Base-by-base conservation (phyloP, 768 basidiomycete genomes). In the Termitomyces sp. region DNA sequence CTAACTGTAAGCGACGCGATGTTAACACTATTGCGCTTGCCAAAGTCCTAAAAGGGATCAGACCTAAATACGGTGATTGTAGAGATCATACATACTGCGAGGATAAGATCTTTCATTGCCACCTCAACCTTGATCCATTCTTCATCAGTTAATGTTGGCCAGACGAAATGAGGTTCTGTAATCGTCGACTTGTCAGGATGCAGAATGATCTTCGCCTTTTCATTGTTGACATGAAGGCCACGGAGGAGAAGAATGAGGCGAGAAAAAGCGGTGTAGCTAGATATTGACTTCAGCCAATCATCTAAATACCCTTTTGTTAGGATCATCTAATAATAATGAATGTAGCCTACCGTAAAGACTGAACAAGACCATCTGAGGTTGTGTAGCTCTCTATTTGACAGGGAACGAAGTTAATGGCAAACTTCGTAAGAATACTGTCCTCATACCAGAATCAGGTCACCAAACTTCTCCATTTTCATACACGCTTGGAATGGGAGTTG, bases 381-480 rank as follows among this genome's bases (percentile, higher is more conserved):
- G 96, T 14, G 91, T 98, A 30, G 96, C 94, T 57, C 94, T 90
- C 86, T 89, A 14, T 60, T 58, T 54, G 54, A 52, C 58, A 41
- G 40, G 53, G 43, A 41, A 53, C 55, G 3, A 43, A 35, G 3
- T 42, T 40, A 42, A 14, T 48, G 21, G 10, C 23, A 15, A 40
- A 44, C 3, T 40, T 30, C 15, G 9, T 44, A 53, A 37, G 8
- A 53, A 23, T 21, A 14, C 35, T 56, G 19, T 40, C 41, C 28
- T 33, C 79, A 51, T 67, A 87, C 87, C 69, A 98, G 70, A 62
- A 98, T 98, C 60, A 99, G 77, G 70, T 99, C 97, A 75, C 97
- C 97, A 63, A 99, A 98, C 73, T 98, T 98, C 82, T 99, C 97
- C 89, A 98, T 95, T 79, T 98, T 98, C 92, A 99, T 94, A 64